Base-by-base conservation (phyloP, 805 yeast species). In the Suhomyces kilbournensis region DNA sequence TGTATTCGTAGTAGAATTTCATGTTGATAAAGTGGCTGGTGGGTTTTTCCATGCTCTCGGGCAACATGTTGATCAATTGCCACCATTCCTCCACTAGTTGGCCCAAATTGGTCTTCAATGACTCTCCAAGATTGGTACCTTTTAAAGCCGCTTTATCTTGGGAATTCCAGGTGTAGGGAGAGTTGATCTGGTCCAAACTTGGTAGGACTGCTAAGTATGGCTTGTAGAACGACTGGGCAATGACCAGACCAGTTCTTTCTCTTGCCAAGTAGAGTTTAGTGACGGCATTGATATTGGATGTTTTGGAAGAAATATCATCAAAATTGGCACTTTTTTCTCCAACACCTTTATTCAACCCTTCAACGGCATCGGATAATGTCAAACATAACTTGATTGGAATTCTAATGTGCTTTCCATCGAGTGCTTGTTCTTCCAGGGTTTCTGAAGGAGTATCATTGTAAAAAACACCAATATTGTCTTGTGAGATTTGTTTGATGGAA, bases 71-170 rank as follows among this genome's bases (percentile, higher is more conserved):
- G 26, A 74, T 60, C 10, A 66, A 53, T 52, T 61, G 64, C 75
- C 77, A 60, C 93, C 92, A 90, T 62, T 87, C 93, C 43, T 80
- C 80, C 4, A 84, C 67, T 51, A 85, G 65, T 3, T 62, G 61
- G 3, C 61, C 63, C 28, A 82, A 63, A 43, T 78, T 77, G n/a
- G 75, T 75, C 20, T 76, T 74, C 32, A 86, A 64, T 1, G 85
- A 76, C 43, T 77, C 70, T n/a, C 78, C 80, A 23, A 89, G 74
- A 63, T 90, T 92, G 0, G 96, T 86, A 0, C 92, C 92, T 43
- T 76, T 71, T 9, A 91, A 64, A 32, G 76, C 62, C 4, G 69
- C 64, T 50, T 80, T 72, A 43, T 86, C 88, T 2, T 68, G 70
- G 0, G 74, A 62, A 30, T 70, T 70, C 90, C 92, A 91, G 57